Evolutionary conservation across 2,329 filamentous ascomycete species (phyloP).

Genomic region (Colletotrichum sp.): DNA sequence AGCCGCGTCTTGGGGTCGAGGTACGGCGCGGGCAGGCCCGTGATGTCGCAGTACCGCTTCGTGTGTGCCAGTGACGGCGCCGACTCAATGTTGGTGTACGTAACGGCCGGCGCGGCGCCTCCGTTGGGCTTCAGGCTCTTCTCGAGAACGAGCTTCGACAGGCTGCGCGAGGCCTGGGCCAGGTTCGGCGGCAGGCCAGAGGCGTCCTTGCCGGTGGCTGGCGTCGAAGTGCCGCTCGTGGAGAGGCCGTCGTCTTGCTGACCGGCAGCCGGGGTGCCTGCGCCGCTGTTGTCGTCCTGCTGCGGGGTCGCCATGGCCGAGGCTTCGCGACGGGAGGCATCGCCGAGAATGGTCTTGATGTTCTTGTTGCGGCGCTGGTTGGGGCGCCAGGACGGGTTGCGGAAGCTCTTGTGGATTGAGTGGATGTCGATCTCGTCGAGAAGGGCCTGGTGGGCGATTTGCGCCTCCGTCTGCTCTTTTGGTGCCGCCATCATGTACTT

Average conservation of each 20-base stretch:
- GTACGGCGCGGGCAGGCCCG: slow-evolving; percentile 89
- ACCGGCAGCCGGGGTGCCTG: slow-evolving; percentile 62
- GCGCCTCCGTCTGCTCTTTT: slow-evolving; percentile 73
- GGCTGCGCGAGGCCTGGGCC: slow-evolving; percentile 84
- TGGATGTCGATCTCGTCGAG: slow-evolving; percentile 93
- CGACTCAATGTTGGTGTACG: slow-evolving; percentile 96
- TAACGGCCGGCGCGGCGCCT: slow-evolving; percentile 70
- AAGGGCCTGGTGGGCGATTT: slow-evolving; percentile 83
- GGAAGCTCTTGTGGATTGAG: slow-evolving; percentile 85
- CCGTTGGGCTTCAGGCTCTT: slow-evolving; percentile 66
- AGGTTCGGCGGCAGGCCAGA: slow-evolving; percentile 68
- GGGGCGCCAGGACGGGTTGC: slow-evolving; percentile 88
- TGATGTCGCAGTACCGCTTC: slow-evolving; percentile 95
- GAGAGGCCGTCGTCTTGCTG: slow-evolving; percentile 56
- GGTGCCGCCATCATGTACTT: slow-evolving; percentile 68
- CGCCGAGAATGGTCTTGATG: slow-evolving; percentile 93
- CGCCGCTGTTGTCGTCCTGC: slow-evolving; percentile 72
- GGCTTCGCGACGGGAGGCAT: slow-evolving; percentile 88
- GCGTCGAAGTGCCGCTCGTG: slow-evolving; percentile 64
- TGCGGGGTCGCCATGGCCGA: slow-evolving; percentile 75
- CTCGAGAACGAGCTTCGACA: slow-evolving; percentile 88
- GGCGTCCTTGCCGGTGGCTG: slow-evolving; percentile 44
- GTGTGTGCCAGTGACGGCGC: slow-evolving; percentile 86
- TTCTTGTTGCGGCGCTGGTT: slow-evolving; percentile 98
- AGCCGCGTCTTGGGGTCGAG: slow-evolving; percentile 93